A percentile compares a stretch with the other conserved stretches of the same genome.
phyloP scores from a whole-genome alignment of 2,329 filamentous ascomycete genomes.

The Amauroascus verrucosus region DNA sequence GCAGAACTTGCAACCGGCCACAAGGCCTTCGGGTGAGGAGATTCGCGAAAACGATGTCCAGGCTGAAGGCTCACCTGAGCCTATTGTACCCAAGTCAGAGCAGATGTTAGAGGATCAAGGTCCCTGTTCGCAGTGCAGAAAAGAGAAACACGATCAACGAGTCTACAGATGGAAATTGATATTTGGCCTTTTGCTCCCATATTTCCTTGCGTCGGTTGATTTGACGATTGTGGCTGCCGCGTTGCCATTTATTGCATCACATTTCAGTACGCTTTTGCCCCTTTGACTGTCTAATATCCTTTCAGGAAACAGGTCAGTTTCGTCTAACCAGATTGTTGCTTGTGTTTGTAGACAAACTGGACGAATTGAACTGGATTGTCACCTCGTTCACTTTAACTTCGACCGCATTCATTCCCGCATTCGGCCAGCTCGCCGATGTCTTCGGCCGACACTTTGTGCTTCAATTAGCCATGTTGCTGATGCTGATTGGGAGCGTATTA shows the following conservation, averaged over 20 bases:
- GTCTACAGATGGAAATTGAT: conserved; percentile 51
- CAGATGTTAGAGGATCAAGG: not conserved
- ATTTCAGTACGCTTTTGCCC: conserved; percentile 46
- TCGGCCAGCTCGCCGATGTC: conserved; percentile 54
- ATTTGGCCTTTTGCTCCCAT: conserved; percentile 49
- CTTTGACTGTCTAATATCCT: not conserved
- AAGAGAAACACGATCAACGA: conserved; percentile 28
- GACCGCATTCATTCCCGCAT: conserved; percentile 57
- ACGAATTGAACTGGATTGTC: conserved; percentile 59
- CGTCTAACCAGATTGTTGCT: not conserved
- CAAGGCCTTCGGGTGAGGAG: not conserved
- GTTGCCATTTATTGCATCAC: conserved; percentile 51
- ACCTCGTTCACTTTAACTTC: conserved; percentile 58
- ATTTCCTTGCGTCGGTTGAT: conserved; percentile 53
- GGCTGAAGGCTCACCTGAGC: not conserved
- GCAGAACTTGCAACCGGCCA: conserved; percentile 3
- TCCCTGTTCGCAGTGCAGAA: conserved; percentile 21
- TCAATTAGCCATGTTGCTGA: conserved; percentile 47
- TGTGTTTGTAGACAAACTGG: conserved; percentile 37
- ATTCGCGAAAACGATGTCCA: not conserved
- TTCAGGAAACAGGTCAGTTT: not conserved
- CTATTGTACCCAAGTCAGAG: not conserved
- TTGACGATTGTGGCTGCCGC: conserved; percentile 54
- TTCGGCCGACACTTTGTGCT: conserved; percentile 53
- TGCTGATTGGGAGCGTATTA: conserved; percentile 51